phyloP scores from a whole-genome alignment of 345 rosid species.

The Eucalyptus erythrocorys region DNA sequence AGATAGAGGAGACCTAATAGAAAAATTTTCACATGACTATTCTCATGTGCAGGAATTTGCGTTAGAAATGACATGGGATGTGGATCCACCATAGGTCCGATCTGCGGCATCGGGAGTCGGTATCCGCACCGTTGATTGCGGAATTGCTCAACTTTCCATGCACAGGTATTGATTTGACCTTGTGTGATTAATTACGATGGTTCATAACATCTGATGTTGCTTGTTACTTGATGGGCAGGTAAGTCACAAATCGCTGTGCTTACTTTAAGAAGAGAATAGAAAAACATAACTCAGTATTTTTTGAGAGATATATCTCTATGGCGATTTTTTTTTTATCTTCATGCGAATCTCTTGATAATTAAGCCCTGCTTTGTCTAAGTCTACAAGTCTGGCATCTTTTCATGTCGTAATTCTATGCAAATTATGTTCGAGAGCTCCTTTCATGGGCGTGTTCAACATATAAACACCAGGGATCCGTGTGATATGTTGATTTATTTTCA shows the following conservation, averaged over 20 bases:
- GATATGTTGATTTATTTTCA: no score
- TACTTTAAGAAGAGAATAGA: neutral
- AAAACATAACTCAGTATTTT: neutral
- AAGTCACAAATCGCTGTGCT: neutral
- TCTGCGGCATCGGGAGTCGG: constrained; percentile 90
- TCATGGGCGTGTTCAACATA: no score
- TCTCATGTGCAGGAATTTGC: constrained; percentile 97
- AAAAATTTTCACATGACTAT: no score
- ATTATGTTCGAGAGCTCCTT: no score
- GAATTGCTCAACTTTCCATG: constrained; percentile 95
- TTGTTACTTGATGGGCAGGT: neutral
- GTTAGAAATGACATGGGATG: constrained; percentile 98
- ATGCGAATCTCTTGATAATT: no score
- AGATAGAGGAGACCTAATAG: no score
- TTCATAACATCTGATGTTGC: neutral
- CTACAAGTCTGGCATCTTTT: no score
- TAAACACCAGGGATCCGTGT: no score
- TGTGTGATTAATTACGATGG: neutral
- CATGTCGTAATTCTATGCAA: no score
- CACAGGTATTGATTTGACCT: constrained; percentile 44
- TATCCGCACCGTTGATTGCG: constrained; percentile 89
- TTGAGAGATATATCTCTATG: neutral
- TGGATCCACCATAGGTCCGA: constrained; percentile 96
- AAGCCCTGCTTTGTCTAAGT: no score
- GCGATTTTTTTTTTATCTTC: no score